Evolutionary conservation across 1,139 yeast genomes (phyloP), one percentile per base, ranked within the genome.

Genomic region (Kluyveromyces marxianus): DNA sequence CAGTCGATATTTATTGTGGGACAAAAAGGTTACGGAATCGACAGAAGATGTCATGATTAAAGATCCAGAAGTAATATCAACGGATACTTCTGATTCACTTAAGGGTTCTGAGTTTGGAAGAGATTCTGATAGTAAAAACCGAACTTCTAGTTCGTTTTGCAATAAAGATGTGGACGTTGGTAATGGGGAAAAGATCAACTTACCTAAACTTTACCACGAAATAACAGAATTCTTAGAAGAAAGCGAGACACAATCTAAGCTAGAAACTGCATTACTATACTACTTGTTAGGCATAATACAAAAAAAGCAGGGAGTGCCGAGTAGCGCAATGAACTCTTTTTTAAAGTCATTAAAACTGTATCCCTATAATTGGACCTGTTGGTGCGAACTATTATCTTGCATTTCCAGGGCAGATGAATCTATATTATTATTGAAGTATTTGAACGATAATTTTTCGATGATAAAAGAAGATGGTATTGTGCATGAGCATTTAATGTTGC

Each of bases 291-390:
- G 96, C 1, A 63, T 85, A 4, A 71, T 85, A 2, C 73, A 81
- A 50, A 70, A 79, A 47, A 79, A 77, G 52, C 83, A 83, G 57
- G 81, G 81, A 49, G 79, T 83, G 52, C 68, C 68, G 28, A 57
- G 69, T 2, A 66, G 70, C 39, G 96, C 97, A 0, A 79, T 82
- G 48, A 69, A 72, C 27, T 69, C 70, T 42, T 71, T 89, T 38
- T 69, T 79, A 39, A 70, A 71, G 43, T 83, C 96, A 3, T 37
- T 69, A 21, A 57, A 62, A 28, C 36, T 74, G 28, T 88, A 83
- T 55, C 96, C 97, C 0, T 85, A 75, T 62, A 92, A 92, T 58
- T 92, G 97, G 97, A 79, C 92, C 46, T 86, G 95, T 49, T 94
- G 97, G 97, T 75, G 76, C 50, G 97, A 92, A 59, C 69, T 92